Base-by-base conservation (phyloP, 2,329 filamentous ascomycete genomes). In the Knoxdaviesia proteae region DNA sequence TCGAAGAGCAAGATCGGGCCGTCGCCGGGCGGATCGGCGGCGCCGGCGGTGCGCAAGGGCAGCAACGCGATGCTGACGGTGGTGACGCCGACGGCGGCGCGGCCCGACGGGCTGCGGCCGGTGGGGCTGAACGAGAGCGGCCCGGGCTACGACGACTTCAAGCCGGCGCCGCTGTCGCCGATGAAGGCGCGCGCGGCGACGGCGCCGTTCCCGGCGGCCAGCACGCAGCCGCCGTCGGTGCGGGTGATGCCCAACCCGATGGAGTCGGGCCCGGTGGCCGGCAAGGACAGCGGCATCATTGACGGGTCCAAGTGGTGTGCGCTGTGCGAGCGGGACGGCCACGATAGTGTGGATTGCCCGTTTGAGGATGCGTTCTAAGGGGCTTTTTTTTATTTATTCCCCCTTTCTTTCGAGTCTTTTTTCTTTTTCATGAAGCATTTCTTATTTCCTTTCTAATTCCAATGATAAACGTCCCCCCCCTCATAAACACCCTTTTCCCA, bases 281-380 rank as follows among this genome's bases (percentile, higher is more conserved):
- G 83, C 42, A 88, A 84, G 62, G 74, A 79, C 49, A 84, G 77
- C 44, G 80, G 81, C 1, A 63, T 83, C 39, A 68, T 88, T 49
- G 84, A 96, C 53, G 74, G 78, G 43, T 73, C 79, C 47, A 94
- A 94, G 62, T 98, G 90, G 90, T 98, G 90, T 60, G 90, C 90
- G 10, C 67, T 96, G 38, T 98, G 90, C 57, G 90, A 98, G 65
- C 76, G 84, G 47, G 90, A 98, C 54, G 90, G 90, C 9, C 90
- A 98, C 57, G 83, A 94, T 59, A 94, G 88, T 54, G 87, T 93
- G 47, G 84, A 92, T 58, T 94, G 87, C 60, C 86, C 87, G 8
- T 81, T 93, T 59, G 87, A 94, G 61, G 84, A 92, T 58, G 76
- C 75, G 32, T 81, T 78, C 49, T 78, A 63, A 57, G 44, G 3